Evolutionary conservation across 2,329 filamentous ascomycete species (phyloP), one percentile per base, ranked within the genome.

Genomic region (Aspergillus floridensis): DNA sequence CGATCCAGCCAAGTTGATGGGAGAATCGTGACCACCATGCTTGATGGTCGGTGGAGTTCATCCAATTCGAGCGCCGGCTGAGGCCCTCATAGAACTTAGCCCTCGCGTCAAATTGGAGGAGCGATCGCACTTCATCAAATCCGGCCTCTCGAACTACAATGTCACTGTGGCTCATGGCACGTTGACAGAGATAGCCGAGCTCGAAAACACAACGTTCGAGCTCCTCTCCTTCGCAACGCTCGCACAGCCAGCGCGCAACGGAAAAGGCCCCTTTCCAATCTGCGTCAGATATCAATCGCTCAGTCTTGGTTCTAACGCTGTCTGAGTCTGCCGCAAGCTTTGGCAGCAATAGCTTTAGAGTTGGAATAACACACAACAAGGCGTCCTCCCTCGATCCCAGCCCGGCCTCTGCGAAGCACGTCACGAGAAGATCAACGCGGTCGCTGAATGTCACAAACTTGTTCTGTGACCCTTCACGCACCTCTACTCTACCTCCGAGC

Each of bases 301-400:
- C 56, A 1, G 64, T 57, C 0, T 57, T 63, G 21, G 38, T 35
- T n/a, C 59, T 62, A 4, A 71, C 32, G 1, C 38, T 57, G 1
- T 11, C 1, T 0, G 58, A 65, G 22, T 72, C 63, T 1, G 62
- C 70, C 0, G 66, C 46, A 7, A 74, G 60, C 1, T 62, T 46
- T 7, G 71, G 72, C 3, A 74, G 47, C 8, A 71, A 48, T 1
- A 59, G 16, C 41, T 53, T 66, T 2, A 74, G 21, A 4, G 63
- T 63, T 0, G 72, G 72, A n/a, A 74, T 58, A 22, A 73, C 68
- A 48, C 73, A 74, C 12, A 74, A 41, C 6, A 74, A 56, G 22
- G 70, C 72, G 54, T 75, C 73, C 49, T 74, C 70, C 7, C 65
- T 59, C 3, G 70, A 66, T 0, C 72, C 73, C 7, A 75, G 44